Evolutionary conservation across 306 rosid genomes (phyloP).

Genomic region (Rubus parviflorus): DNA sequence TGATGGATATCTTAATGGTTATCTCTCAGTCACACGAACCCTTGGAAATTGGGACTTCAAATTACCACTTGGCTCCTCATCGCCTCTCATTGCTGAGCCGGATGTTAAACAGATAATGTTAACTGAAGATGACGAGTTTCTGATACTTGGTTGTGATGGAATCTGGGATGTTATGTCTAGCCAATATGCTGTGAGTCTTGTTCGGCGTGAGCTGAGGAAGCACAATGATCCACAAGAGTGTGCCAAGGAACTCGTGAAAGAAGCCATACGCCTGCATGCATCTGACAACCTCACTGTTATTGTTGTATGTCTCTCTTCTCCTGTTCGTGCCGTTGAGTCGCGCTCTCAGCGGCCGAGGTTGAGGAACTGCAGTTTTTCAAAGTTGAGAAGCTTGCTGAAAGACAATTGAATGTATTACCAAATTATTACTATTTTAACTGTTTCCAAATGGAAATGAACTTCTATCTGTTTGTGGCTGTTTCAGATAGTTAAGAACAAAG

Average conservation of each 20-base stretch:
- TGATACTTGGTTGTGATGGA: slow-evolving; percentile 89
- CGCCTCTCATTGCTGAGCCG: slow-evolving; percentile 89
- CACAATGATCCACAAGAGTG: slow-evolving; percentile 77
- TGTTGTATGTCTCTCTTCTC: slow-evolving; percentile 67
- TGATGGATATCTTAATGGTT: slow-evolving; percentile 64
- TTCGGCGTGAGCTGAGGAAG: slow-evolving; percentile 78
- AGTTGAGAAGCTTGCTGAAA: slow-evolving; percentile 58
- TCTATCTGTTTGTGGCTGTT: slow-evolving; percentile 57
- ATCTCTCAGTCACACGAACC: slow-evolving; percentile 75
- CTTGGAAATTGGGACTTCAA: slow-evolving; percentile 90
- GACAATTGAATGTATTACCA: slow-evolving; percentile 52
- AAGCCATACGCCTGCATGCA: slow-evolving; percentile 70
- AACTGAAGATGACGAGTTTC: slow-evolving; percentile 80
- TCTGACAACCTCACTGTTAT: slow-evolving; percentile 82
- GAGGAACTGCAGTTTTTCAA: slow-evolving; percentile 50
- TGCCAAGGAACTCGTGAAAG: slow-evolving; percentile 73
- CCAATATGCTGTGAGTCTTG: slow-evolving; percentile 83
- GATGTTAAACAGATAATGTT: slow-evolving; percentile 59
- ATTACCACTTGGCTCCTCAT: slow-evolving; percentile 57
- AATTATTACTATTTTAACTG: slow-evolving; percentile 14
- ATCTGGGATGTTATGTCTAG: slow-evolving; percentile 88
- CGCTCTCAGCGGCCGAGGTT: slow-evolving; percentile 52
- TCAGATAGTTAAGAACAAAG: slow-evolving; percentile 43
- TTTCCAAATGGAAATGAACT: slow-evolving; percentile 25
- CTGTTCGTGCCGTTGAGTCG: slow-evolving; percentile 42